Conservation (phyloP, 495 filamentous ascomycete species). For the Podospora sp. region DNA sequence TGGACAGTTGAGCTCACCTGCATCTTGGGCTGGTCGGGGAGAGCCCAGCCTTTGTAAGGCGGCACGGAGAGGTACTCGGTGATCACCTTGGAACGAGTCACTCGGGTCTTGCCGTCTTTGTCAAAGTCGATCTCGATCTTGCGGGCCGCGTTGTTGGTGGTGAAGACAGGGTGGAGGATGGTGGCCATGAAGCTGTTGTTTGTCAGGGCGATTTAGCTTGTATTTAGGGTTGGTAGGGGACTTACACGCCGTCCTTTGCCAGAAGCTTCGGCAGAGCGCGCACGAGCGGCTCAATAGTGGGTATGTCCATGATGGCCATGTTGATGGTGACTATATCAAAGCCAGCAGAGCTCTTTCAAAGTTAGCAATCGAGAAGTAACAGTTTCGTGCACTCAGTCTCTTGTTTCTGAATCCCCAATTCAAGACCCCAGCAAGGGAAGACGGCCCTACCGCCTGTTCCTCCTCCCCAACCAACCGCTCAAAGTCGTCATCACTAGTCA, state of each 20-base stretch:
- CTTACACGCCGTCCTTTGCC: conserved; percentile 42
- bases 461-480: conserved; percentile 25
- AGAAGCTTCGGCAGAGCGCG: conserved; percentile 37
- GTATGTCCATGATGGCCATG: conserved; percentile 52
- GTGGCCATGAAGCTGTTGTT: conserved; percentile 44
- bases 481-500: conserved; percentile 37
- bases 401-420: no score
- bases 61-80: conserved; percentile 41
- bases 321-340: conserved; percentile 44
- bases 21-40: conserved; percentile 32
- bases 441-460: neutral
- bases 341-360: no score
- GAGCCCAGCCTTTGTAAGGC: conserved; percentile 38
- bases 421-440: no score
- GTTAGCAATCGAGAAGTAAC: neutral
- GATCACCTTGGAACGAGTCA: conserved; percentile 33
- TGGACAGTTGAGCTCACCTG: conserved; percentile 29
- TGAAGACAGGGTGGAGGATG: conserved; percentile 47
- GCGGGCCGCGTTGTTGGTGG: conserved; percentile 38
- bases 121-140: conserved; percentile 31
- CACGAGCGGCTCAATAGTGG: conserved; percentile 38
- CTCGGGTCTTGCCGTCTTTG: conserved; percentile 27
- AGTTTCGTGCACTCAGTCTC: no score
- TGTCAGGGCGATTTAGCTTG: neutral
- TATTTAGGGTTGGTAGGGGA: neutral